phyloP scores from a whole-genome alignment of 352 stramenopile genomes.

The Lagenidium giganteum region DNA sequence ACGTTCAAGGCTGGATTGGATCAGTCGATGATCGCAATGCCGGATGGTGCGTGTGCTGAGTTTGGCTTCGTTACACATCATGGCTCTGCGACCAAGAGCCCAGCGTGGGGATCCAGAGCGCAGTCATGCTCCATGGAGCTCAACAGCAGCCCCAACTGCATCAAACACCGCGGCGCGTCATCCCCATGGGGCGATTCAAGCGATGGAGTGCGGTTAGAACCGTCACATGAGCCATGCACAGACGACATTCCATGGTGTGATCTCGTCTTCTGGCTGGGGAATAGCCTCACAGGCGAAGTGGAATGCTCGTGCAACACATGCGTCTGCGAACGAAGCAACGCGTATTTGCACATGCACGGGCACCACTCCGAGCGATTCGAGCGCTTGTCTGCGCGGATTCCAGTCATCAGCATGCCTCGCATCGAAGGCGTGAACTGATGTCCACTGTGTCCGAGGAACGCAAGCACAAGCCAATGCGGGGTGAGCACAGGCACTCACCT shows the following conservation, averaged over 20 bases:
- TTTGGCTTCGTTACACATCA: conserved; percentile 3
- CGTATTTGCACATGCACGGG: too few species aligned
- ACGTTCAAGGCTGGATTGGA: too few species aligned
- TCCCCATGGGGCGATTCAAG: conserved; percentile 9
- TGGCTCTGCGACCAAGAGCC: too few species aligned
- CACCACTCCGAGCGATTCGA: background rate
- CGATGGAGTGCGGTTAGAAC: too few species aligned
- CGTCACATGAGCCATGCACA: conserved; percentile 39
- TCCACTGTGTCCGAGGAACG: too few species aligned
- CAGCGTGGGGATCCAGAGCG: too few species aligned
- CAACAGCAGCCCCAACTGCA: too few species aligned
- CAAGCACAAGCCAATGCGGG: too few species aligned
- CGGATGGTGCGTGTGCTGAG: too few species aligned
- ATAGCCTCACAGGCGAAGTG: conserved; percentile 38
- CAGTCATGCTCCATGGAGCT: too few species aligned
- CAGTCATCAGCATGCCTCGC: conserved; percentile 42
- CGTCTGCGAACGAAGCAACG: conserved; percentile 4
- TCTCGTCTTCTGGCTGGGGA: conserved; percentile 55
- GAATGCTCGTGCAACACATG: conserved; percentile 37
- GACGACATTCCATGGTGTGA: conserved; percentile 51
- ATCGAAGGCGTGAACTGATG: conserved; percentile 67
- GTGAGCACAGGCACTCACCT: too few species aligned
- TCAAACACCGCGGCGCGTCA: background rate
- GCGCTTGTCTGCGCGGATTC: conserved; percentile 27
- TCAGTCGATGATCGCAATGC: too few species aligned